Evolutionary conservation across 1,139 yeast genomes (phyloP).

Genomic region (Saccharomyces pastorianus): DNA sequence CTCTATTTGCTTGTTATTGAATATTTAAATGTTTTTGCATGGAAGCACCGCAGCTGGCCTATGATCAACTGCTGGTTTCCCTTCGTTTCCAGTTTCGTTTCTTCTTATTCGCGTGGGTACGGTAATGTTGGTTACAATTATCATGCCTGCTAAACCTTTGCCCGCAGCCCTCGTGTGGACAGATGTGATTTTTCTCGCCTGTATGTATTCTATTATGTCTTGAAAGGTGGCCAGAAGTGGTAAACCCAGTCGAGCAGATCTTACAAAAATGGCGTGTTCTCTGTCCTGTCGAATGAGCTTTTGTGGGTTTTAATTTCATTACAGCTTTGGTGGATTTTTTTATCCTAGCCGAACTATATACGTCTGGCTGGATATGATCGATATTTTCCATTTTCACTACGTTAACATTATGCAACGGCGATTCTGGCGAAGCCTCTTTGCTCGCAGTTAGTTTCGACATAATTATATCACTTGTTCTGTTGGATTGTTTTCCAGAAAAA

Average conservation of each 20-base stretch:
- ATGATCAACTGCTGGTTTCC: neutral
- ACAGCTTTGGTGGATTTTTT: neutral
- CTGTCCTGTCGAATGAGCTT: neutral
- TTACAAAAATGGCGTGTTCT: constrained; percentile 24
- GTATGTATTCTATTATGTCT: constrained; percentile 86
- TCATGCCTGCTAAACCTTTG: constrained; percentile 89
- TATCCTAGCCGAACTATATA: neutral
- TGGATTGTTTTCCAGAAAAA: constrained; percentile 1
- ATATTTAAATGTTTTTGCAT: neutral
- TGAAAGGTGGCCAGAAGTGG: constrained; percentile 90
- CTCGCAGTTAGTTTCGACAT: neutral
- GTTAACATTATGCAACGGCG: neutral
- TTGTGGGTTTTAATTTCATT: neutral
- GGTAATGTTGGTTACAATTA: constrained; percentile 86
- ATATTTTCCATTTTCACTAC: neutral
- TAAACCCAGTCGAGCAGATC: constrained; percentile 33
- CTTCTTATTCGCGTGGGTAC: constrained; percentile 46
- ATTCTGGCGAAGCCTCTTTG: neutral
- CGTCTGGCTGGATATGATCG: neutral
- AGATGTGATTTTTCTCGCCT: constrained; percentile 78
- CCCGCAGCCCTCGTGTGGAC: constrained; percentile 75
- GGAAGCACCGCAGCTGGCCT: neutral
- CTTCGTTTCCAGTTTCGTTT: neutral
- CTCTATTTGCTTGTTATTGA: neutral
- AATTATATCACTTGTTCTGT: neutral